Base-by-base conservation (phyloP, 345 rosid species). In the Gossypium ekmanianum region DNA sequence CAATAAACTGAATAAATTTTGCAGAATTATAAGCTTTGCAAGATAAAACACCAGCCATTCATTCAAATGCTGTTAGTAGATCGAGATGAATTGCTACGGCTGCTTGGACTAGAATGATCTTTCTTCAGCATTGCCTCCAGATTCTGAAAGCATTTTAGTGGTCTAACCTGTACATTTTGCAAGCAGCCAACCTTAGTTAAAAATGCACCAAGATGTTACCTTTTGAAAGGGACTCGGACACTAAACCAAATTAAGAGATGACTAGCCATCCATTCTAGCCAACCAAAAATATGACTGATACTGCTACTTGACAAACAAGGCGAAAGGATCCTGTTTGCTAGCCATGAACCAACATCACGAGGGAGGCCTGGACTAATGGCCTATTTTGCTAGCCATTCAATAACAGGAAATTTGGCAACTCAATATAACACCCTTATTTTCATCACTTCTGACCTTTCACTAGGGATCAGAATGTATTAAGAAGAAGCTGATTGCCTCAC, bases 81-180 rank as follows among this genome's bases (percentile, higher is more conserved):
- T 63, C 87, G 83, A 22, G 98, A 89, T 69, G 97, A 91, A 62
- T 80, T 34, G 43, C 87, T 76, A 43, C 79, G 76, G 68, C 85
- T 77, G 73, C 88, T 88, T 29, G 81, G 47, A 78, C 82, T 86
- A 48, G 90, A 88, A 22, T 79, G 87, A 63, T 83, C 94, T 79
- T 85, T 94, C 93, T 82, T 90, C 84, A 82, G 43, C 77, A 87
- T 82, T 77, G 84, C 88, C 80, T 88, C 92, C 69, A 85, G 76
- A 69, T 84, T 86, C 73, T 82, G 90, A 79, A 93, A 91, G 78
- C 99, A 91, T 77, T 82, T 84, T 80, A 90, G 61, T 51, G 96
- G 89, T 83, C 87, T 84, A 72, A 86, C 83, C 97, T 94, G 91
- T 55, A 62, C 1, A 44, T 20, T 9, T 79, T 44, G 75, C 55